Conservation (phyloP, 331 rosid genomes). For the Dryas integrifolia region DNA sequence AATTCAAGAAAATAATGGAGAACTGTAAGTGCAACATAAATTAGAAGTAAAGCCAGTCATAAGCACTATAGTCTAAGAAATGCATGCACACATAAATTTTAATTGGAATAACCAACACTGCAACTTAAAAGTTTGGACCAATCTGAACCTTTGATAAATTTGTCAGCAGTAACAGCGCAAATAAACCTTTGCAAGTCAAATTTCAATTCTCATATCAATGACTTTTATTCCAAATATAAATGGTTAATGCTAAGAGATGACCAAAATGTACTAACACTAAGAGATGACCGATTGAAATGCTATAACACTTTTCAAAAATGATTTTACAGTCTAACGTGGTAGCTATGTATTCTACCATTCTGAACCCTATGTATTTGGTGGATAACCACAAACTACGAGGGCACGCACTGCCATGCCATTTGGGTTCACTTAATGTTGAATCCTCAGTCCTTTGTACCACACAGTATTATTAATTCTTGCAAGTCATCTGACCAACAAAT, state of each 20-base stretch:
- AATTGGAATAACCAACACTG: not conserved
- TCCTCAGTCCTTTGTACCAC: too few species aligned
- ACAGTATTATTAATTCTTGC: too few species aligned
- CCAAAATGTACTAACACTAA: too few species aligned
- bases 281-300: too few species aligned
- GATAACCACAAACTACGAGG: too few species aligned
- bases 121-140: not conserved
- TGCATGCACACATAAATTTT: not conserved
- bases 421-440: too few species aligned
- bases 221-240: not conserved
- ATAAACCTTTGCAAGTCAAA: not conserved
- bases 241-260: too few species aligned
- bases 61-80: not conserved
- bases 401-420: too few species aligned
- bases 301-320: not conserved
- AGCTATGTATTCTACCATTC: not conserved
- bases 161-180: not conserved
- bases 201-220: not conserved
- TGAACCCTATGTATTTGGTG: not conserved
- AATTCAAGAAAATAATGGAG: not conserved
- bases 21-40: not conserved
- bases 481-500: too few species aligned
- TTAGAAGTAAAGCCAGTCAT: not conserved
- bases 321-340: not conserved
- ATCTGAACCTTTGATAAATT: too few species aligned